Percentiles rank a stretch among this genome's conserved stretches.
Conservation (phyloP, 2,329 filamentous ascomycete genomes). For the Macroventuria anomochaeta region DNA sequence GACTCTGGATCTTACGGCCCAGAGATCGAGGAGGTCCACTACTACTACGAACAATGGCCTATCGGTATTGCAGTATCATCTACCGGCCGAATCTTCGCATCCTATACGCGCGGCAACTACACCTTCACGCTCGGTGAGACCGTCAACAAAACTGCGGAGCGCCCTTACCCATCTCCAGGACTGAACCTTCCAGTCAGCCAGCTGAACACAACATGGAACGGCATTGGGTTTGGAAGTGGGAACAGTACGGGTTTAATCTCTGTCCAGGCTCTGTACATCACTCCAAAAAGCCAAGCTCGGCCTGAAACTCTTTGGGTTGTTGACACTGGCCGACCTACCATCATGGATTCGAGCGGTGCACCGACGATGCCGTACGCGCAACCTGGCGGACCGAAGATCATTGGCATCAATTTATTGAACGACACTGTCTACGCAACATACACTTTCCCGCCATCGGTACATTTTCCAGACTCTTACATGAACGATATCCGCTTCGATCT, state of each 20-base stretch:
- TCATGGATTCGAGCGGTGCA: slow-evolving; percentile 37
- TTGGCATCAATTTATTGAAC: slow-evolving; percentile 56
- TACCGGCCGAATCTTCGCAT: slow-evolving; percentile 58
- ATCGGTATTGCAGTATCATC: slow-evolving; percentile 59
- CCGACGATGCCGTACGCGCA: slow-evolving; percentile 45
- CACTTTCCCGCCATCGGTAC: slow-evolving; percentile 54
- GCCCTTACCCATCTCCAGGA: slow-evolving; percentile 53
- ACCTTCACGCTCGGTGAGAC: slow-evolving; percentile 57
- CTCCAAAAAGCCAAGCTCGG: slow-evolving; percentile 44
- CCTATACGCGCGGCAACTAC: slow-evolving; percentile 57
- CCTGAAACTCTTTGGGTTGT: slow-evolving; percentile 55
- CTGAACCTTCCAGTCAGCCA: slow-evolving; percentile 56
- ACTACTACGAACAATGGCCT: slow-evolving; percentile 58
- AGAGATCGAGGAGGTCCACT: slow-evolving; percentile 54
- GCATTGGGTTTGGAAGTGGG: slow-evolving; percentile 54
- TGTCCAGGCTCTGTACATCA: slow-evolving; percentile 60
- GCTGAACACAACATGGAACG: slow-evolving; percentile 52
- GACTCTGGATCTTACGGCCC: slow-evolving; percentile 59
- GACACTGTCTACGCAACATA: slow-evolving; percentile 58
- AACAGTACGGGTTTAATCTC: slow-evolving; percentile 55
- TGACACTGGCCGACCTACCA: slow-evolving; percentile 55
- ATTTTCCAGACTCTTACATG: slow-evolving; percentile 56
- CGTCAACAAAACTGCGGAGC: slow-evolving; percentile 56
- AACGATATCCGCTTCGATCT: slow-evolving; percentile 62
- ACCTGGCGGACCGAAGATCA: slow-evolving; percentile 58